Conservation (phyloP, 768 basidiomycete genomes). For the Rhizopogon vinicolor region DNA sequence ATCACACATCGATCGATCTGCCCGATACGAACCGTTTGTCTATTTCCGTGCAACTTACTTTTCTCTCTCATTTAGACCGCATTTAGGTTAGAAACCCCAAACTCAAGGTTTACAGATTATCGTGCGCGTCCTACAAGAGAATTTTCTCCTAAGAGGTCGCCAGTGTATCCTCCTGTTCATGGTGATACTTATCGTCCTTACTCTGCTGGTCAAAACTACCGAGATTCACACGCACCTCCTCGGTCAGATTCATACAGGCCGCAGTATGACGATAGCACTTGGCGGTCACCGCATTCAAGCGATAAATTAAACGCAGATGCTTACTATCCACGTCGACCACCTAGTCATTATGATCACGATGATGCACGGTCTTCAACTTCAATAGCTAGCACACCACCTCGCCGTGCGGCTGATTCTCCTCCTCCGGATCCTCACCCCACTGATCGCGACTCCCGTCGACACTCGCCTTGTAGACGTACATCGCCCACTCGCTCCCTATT, state of each 20-base stretch:
- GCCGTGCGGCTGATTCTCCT: conserved; percentile 15
- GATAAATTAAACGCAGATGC: conserved; percentile 24
- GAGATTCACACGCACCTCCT: conserved; percentile 34
- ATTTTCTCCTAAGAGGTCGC: conserved; percentile 31
- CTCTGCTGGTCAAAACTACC: conserved; percentile 27
- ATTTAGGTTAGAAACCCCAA: conserved; percentile 20
- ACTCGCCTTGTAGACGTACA: conserved; percentile 7
- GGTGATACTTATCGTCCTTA: conserved; percentile 51
- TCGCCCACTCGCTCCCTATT: conserved; percentile 14
- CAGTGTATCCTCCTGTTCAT: conserved; percentile 26
- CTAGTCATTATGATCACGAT: conserved; percentile 18
- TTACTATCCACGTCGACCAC: conserved; percentile 18
- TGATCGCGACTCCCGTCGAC: not conserved
- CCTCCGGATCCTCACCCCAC: conserved; percentile 17
- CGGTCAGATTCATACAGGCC: conserved; percentile 51
- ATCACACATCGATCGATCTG: conserved; percentile 40
- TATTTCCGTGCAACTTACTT: conserved; percentile 16
- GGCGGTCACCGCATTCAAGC: conserved; percentile 24
- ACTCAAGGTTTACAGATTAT: conserved; percentile 33
- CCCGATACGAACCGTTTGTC: conserved; percentile 38
- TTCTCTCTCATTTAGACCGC: conserved; percentile 9
- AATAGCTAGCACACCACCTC: conserved; percentile 30
- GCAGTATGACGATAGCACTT: conserved; percentile 31
- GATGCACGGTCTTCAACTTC: conserved; percentile 25
- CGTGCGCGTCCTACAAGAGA: conserved; percentile 30